Evolutionary conservation across 1,139 yeast species (phyloP), one percentile per base, ranked within the genome.

Genomic region (Blastobotrys raffinosifermentans): DNA sequence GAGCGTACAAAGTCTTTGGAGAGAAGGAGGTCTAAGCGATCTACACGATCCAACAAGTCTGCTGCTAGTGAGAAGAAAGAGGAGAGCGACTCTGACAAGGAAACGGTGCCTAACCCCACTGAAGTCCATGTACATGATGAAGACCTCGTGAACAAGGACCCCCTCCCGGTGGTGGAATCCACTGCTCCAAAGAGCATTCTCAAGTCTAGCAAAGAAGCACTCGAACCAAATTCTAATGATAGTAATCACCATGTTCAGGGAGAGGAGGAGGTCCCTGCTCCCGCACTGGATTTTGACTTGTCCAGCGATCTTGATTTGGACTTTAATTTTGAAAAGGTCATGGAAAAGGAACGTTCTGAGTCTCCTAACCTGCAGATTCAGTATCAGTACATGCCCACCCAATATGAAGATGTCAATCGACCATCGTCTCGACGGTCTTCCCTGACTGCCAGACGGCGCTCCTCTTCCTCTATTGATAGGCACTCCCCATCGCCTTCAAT

Each of bases 1-100:
- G 64, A 61, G 34, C 55, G 65, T 29, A 52, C 63, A 3, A 60
- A 57, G 35, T 51, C 60, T 26, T 44, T 61, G 35, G 65, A 60
- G 38, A 50, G 66, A 18, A 52, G 60, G 30, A 52, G 59, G 22
- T 56, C 63, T 40, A 45, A 51, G 10, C 45, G 57, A 8, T 51
- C 56, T 4, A 44, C 49, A 11, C 37, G 37, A 19, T 41, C 48
- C 14, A 21, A 29, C 18, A 35, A 29, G 19, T 34, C 37, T 15
- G 31, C 19, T 4, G 41, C 34, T 23, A 25, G 26, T 20, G 31
- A 25, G n/a, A 22, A 14, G 4, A 25, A 32, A 35, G 22, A 36
- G 37, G 32, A 34, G 37, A 45, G 38, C 25, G 38, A 35, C 33
- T 25, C 38, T 36, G 44, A 37, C 15, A 54, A 53, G 10, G 53